phyloP scores from a whole-genome alignment of 1,284 basidiomycete species.

The Paramarasmius palmivorus region DNA sequence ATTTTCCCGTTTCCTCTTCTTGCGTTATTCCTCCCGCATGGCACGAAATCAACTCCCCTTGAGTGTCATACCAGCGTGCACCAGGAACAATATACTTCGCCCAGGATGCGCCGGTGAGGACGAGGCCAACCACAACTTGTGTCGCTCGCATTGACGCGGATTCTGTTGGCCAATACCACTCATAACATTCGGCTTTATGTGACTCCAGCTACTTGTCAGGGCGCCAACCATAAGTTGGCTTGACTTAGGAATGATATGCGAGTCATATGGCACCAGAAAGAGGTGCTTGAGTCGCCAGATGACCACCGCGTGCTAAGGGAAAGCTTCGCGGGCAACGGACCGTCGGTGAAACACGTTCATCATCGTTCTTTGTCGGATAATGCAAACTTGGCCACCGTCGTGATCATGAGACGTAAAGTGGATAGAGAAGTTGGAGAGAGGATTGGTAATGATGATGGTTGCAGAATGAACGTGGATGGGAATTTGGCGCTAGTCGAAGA shows the following conservation, averaged over 20 bases:
- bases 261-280: not conserved
- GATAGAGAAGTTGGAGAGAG: not conserved
- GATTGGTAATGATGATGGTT: too few relatives aligned
- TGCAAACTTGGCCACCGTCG: too few relatives aligned
- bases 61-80: slow-evolving; percentile 22
- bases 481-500: too few relatives aligned
- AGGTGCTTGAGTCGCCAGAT: not conserved
- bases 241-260: too few relatives aligned
- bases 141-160: not conserved
- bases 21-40: slow-evolving; percentile 20
- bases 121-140: not conserved
- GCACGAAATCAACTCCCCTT: slow-evolving; percentile 18
- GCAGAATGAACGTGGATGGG: too few relatives aligned
- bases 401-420: too few relatives aligned
- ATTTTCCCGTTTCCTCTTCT: slow-evolving; percentile 14
- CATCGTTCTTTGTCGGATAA: too few relatives aligned
- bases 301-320: too few relatives aligned
- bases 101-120: not conserved
- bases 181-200: too few relatives aligned
- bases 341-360: too few relatives aligned
- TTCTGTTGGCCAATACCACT: not conserved
- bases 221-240: not conserved
- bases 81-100: slow-evolving; percentile 18
- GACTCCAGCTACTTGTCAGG: not conserved
- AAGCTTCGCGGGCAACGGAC: too few relatives aligned